phyloP scores from a whole-genome alignment of 1,284 basidiomycete species.

The Ganoderma leucocontextum region DNA sequence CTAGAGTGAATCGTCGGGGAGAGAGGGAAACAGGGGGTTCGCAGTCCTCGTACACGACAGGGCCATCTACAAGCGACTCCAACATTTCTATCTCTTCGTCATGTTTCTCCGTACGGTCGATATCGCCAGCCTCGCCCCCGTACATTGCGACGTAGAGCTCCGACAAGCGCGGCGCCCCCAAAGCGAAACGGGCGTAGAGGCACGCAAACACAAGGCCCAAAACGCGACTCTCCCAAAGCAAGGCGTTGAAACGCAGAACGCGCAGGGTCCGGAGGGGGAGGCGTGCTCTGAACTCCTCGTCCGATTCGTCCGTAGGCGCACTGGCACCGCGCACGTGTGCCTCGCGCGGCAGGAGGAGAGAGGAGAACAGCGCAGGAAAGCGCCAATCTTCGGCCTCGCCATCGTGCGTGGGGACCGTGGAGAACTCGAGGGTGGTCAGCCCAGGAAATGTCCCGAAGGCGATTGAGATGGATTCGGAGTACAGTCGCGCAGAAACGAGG shows the following conservation, averaged over 20 bases:
- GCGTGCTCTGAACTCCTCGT: neutral
- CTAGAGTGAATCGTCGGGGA: neutral
- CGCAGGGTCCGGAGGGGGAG: neutral
- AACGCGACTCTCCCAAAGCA: neutral
- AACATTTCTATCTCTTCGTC: neutral
- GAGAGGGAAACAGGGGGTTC: neutral
- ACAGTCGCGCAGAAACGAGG: neutral
- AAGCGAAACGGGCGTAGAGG: neutral
- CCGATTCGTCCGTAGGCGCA: neutral
- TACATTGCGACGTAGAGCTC: constrained; percentile 1
- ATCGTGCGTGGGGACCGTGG: neutral
- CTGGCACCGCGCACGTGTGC: neutral
- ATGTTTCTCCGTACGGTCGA: neutral
- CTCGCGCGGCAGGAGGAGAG: neutral
- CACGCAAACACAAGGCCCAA: neutral
- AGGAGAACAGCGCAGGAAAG: neutral
- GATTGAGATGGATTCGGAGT: neutral
- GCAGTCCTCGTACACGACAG: neutral
- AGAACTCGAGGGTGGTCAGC: neutral
- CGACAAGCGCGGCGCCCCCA: neutral
- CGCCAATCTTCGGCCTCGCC: neutral
- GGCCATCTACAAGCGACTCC: neutral
- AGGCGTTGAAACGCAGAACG: neutral
- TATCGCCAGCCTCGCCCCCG: neutral
- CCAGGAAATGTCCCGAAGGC: neutral